phyloP scores from a whole-genome alignment of 2,329 filamentous ascomycete genomes.

The Stachybotrys chartarum region DNA sequence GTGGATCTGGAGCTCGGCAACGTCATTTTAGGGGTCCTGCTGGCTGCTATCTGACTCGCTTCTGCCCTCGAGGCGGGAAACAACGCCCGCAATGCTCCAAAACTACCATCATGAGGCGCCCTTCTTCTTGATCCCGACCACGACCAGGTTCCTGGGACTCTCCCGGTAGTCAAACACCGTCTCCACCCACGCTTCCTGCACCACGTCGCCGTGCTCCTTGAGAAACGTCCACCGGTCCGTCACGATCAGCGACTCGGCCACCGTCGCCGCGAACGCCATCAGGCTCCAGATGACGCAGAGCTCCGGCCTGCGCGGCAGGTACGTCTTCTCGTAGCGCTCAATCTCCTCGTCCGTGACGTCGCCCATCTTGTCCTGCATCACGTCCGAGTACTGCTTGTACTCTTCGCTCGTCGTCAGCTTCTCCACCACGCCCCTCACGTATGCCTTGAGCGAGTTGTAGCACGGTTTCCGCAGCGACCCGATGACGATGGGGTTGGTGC shows the following conservation, averaged over 20 bases:
- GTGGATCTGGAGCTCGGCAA: too few species aligned
- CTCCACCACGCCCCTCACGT: slow-evolving; percentile 71
- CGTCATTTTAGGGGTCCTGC: too few species aligned
- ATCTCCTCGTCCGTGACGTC: slow-evolving; percentile 71
- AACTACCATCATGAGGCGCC: neutral
- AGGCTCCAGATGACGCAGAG: slow-evolving; percentile 84
- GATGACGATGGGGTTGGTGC: slow-evolving; percentile 76
- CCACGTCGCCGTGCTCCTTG: slow-evolving; percentile 63
- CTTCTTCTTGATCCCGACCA: slow-evolving; percentile 77
- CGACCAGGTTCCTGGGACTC: slow-evolving; percentile 86
- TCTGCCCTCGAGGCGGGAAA: too few species aligned
- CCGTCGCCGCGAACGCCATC: slow-evolving; percentile 90
- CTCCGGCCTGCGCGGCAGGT: slow-evolving; percentile 64
- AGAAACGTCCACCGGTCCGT: slow-evolving; percentile 86
- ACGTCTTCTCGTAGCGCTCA: slow-evolving; percentile 58
- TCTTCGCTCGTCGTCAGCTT: slow-evolving; percentile 59
- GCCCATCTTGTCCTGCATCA: slow-evolving; percentile 59
- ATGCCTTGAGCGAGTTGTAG: slow-evolving; percentile 67
- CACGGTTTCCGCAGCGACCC: slow-evolving; percentile 76
- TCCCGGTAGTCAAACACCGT: slow-evolving; percentile 81
- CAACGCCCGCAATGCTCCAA: neutral
- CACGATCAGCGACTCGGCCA: slow-evolving; percentile 86
- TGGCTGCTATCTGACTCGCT: too few species aligned
- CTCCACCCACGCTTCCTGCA: slow-evolving; percentile 81
- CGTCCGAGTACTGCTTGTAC: slow-evolving; percentile 50